Evolutionary conservation across 192 early-diverging fungal species (phyloP), one percentile per base, ranked within the genome.

Genomic region (Coemansia sp.): DNA sequence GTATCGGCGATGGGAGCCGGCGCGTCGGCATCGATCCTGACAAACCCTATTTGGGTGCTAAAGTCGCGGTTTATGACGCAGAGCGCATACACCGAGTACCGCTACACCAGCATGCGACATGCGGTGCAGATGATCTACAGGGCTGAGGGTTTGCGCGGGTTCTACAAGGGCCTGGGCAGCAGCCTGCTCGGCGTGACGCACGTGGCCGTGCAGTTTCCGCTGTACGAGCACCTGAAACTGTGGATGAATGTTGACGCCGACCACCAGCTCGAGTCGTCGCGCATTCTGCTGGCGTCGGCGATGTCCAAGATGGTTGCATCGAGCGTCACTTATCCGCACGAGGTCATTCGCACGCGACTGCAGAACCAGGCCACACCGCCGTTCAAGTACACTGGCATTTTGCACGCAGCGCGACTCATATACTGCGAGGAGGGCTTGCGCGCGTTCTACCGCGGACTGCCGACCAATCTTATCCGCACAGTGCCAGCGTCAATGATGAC

Each of bases 41-140:
- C 92, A 10, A 95, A 94, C 64, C 95, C 95, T 15, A 74, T 95
- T 15, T 97, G 93, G 93, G 92, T 97, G 22, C 87, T 95, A 47
- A 92, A 94, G 76, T 94, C 90, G 40, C 85, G 92, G 42, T 89
- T 93, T 46, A 93, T 93, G 91, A 91, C 92, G 22, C 94, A 94
- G 74, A 87, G 75, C 69, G 82, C 80, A 25, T 76, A 69, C 61
- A 91, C 89, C 20, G 67, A 88, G 55, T 92, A 93, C 71, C 79
- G 87, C 37, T 98, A 98, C 82, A 87, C 69, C 28, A 91, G 90
- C 71, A 93, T 88, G 20, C 75, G 78, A 28, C 76, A 98, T 55
- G 96, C 93, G 15, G 87, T 98, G 52, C 62, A 57, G 14, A 89
- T 86, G 11, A 96, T 98, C 66, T 73, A 85, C 46, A 60, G 62